Base-by-base conservation (phyloP, 2,329 filamentous ascomycete genomes). In the Phyllosticta capitalensis region DNA sequence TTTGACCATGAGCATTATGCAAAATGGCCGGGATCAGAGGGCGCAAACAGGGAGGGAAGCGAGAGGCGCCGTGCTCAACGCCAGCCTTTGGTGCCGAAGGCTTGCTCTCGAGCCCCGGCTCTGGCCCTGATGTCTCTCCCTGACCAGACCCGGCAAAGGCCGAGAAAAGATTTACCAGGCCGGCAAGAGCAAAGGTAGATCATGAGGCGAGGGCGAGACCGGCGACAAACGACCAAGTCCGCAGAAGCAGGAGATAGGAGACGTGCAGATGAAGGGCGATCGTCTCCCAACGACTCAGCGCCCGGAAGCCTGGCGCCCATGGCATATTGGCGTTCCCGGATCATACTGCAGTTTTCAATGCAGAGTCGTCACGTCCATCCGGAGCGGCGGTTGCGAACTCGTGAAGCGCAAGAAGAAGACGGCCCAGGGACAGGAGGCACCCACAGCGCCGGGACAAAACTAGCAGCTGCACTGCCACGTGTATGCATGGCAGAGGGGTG, bases 381-480 rank as follows among this genome's bases (percentile, higher is more conserved):
- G n/a, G 38, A 45, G n/a, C 7, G 14, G 14, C 17, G 38, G 38
- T 45, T 45, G 38, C 38, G 14, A 45, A 45, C 14, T 45, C 12
- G 38, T n/a, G 12, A 45, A 45, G 17, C 14, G 38, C 17, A 14
- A n/a, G 7, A 6, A 45, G 14, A 5, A n/a, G 33, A 4, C 33
- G 33, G 14, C 33, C 33, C 33, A 38, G 33, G 33, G 33, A 10
- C 12, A 45, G 38, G n/a, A 45, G 38, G 4, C 38, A 45, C 7
- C 38, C 38, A 45, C 38, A 45, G 38, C 38, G 17, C 38, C 38
- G 38, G 38, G 38, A 45, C 38, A 45, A n/a, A n/a, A 17, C 38
- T 45, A 45, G 38, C 38, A 45, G 33, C 33, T 58, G 61, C 61
- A 53, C 48, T 62, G 61, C 61, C 58, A 62, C 61, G 61, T 62